A percentile compares a stretch with the other conserved stretches of the same genome.
phyloP scores from a whole-genome alignment of 2,329 filamentous ascomycete species.

The Neoscytalidium dimidiatum region DNA sequence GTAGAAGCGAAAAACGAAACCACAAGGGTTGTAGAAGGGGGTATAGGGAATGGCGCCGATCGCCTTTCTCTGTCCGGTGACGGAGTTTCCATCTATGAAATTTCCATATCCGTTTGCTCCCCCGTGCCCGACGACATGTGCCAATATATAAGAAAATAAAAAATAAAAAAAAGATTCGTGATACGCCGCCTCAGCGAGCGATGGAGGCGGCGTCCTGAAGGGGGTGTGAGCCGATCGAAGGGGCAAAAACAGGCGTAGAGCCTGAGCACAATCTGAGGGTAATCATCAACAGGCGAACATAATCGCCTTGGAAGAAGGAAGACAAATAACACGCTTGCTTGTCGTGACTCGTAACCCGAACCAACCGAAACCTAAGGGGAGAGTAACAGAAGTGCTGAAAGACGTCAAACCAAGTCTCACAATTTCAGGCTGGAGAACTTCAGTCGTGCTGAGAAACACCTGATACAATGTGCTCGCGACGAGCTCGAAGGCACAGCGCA shows the following conservation, averaged over 20 bases:
- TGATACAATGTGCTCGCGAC: not conserved
- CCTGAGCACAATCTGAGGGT: slow-evolving; percentile 12
- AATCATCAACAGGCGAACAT: slow-evolving; percentile 14
- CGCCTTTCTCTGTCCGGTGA: slow-evolving; percentile 19
- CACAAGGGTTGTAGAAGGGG: slow-evolving; percentile 8
- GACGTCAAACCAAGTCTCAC: not conserved
- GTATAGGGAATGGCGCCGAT: slow-evolving; percentile 20
- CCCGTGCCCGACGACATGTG: slow-evolving; percentile 15
- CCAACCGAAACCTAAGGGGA: slow-evolving; percentile 11
- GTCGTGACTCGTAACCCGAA: slow-evolving; percentile 20
- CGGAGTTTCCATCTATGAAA: slow-evolving; percentile 20
- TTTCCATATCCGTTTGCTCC: slow-evolving; percentile 18
- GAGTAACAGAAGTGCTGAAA: not conserved
- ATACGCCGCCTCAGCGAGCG: slow-evolving; percentile 12
- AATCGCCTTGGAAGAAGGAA: slow-evolving; percentile 4
- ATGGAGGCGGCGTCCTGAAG: not conserved
- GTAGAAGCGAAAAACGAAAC: slow-evolving; percentile 5
- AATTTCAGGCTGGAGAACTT: not conserved
- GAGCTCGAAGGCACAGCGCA: not conserved
- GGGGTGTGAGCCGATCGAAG: not conserved
- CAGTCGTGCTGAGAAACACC: not conserved
- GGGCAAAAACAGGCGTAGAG: not conserved
- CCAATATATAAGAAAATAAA: slow-evolving; percentile 4
- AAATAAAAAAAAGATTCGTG: slow-evolving; percentile 17
- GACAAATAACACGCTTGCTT: slow-evolving; percentile 19